Conservation (phyloP, 1,139 yeast genomes). For the Geotrichum carabidarum region DNA sequence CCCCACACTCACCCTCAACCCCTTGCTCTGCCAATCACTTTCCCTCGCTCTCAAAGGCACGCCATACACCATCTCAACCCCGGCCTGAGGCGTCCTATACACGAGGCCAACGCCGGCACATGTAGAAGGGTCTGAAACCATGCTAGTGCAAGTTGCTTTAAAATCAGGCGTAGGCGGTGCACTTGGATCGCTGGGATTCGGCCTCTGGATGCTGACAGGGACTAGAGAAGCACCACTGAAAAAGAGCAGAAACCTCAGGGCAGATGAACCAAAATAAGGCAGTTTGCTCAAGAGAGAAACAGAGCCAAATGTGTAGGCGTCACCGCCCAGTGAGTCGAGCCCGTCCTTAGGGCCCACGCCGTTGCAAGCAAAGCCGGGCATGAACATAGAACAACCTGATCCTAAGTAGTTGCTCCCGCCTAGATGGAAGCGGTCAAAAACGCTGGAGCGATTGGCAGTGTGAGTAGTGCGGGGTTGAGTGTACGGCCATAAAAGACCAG, state of each 20-base stretch:
- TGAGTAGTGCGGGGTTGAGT: slow-evolving; percentile 1
- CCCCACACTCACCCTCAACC: slow-evolving; percentile 18
- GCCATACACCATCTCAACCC: slow-evolving; percentile 17
- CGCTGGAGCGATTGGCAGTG: slow-evolving; percentile 21
- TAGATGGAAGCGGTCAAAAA: slow-evolving; percentile 44
- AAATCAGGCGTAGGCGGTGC: no score
- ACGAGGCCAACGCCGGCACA: slow-evolving; percentile 24
- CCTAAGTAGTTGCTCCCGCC: slow-evolving; percentile 56
- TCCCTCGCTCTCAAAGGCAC: slow-evolving; percentile 8
- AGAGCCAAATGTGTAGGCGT: slow-evolving; percentile 39
- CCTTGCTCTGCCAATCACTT: slow-evolving; percentile 8
- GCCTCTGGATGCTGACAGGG: no score
- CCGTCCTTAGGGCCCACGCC: slow-evolving; percentile 72
- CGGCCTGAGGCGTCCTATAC: slow-evolving; percentile 15
- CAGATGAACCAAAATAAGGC: slow-evolving; percentile 19
- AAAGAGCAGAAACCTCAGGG: slow-evolving; percentile 20
- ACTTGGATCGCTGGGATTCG: no score
- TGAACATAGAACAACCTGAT: no score
- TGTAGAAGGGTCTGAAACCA: slow-evolving; percentile 7
- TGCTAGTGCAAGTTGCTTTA: background rate
- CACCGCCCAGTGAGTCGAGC: slow-evolving; percentile 54
- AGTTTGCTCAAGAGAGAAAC: slow-evolving; percentile 17
- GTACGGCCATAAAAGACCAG: slow-evolving; percentile 24
- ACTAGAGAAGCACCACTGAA: slow-evolving; percentile 20
- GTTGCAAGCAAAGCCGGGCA: slow-evolving; percentile 45